Evolutionary conservation across 208 protist species (phyloP), one percentile per base, ranked within the genome.

Genomic region (Trypanosoma boissoni): DNA sequence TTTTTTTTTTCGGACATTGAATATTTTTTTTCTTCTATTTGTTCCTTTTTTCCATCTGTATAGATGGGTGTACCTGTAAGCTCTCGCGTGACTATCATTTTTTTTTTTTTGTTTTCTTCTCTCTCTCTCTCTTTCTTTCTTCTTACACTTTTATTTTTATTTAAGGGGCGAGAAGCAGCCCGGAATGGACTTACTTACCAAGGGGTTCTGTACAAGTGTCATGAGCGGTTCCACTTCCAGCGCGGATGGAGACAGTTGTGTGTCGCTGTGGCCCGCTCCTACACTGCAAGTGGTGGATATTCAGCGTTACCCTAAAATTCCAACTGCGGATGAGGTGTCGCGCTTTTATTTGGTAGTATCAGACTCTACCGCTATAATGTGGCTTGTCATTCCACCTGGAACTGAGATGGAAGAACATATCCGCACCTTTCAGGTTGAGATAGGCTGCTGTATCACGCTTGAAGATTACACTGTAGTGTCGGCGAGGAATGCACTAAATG

Each of bases 321-420:
- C 53, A 28, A 45, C 64, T 1, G 6, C 32, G 18, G 31, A 42
- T 24, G 61, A 28, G 10, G 31, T 54, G 7, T 81, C 69, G 1
- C 70, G 81, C 1, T 97, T 96, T 69, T 91, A 89, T 50, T n/a
- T 88, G 0, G 88, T 91, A 1, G 49, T 82, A 1, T 86, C 77
- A 1, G 80, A 89, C 49, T 76, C 68, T 4, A 31, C 75, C 39
- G 61, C 74, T n/a, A 31, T 84, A 1, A 57, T 94, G 6, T 95
- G 80, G 76, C 27, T 80, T 20, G 64, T 86, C 24, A 70, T 86
- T 20, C 90, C 83, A 23, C 76, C 77, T 16, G 42, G 44, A 2
- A 82, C 74, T 2, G 53, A 58, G 24, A 46, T 91, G 49, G 81
- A 90, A 48, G 74, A 79, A 26, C 36, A 74, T 2, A 72, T 92